Percentiles rank a stretch among this genome's conserved stretches.
phyloP scores from a whole-genome alignment of 208 protist species.

The Acanthamoeba healyi region DNA sequence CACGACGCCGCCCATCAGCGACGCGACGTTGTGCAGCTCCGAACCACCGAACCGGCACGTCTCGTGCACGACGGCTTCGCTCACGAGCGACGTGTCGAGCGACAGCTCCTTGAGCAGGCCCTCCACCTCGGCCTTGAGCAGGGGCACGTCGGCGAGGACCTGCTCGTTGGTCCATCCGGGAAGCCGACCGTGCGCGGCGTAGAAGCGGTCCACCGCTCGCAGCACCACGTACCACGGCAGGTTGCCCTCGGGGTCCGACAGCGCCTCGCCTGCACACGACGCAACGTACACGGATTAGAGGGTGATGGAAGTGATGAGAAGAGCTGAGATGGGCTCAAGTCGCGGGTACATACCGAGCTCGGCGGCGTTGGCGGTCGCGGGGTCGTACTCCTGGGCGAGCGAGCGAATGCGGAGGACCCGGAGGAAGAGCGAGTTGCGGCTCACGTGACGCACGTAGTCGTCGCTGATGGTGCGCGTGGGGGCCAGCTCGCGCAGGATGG shows the following conservation, averaged over 20 bases:
- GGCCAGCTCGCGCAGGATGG: conserved; percentile 65
- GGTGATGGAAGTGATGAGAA: too few species aligned
- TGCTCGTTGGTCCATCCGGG: conserved; percentile 83
- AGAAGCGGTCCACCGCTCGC: conserved; percentile 87
- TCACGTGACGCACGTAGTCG: conserved; percentile 81
- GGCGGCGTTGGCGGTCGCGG: background rate
- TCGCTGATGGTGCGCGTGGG: conserved; percentile 35
- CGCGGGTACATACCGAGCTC: conserved; percentile 56
- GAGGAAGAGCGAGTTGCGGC: conserved; percentile 81
- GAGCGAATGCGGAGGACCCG: conserved; percentile 79
- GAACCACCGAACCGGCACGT: conserved; percentile 89
- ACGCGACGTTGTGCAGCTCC: conserved; percentile 94
- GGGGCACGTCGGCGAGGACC: conserved; percentile 79
- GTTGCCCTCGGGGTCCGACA: conserved; percentile 67
- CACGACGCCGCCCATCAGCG: conserved; percentile 94
- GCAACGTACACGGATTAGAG: too few species aligned
- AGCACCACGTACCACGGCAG: conserved; percentile 88
- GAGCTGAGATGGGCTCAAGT: too few species aligned
- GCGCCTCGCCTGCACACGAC: background rate
- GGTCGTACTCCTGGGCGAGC: conserved; percentile 82
- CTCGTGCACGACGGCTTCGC: conserved; percentile 89
- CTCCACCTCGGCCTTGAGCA: conserved; percentile 68
- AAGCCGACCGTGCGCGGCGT: conserved; percentile 74
- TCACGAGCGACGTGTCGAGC: conserved; percentile 65
- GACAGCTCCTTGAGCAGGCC: conserved; percentile 65